phyloP scores from a whole-genome alignment of 352 stramenopile species.

The Globisporangium sylvaticum region DNA sequence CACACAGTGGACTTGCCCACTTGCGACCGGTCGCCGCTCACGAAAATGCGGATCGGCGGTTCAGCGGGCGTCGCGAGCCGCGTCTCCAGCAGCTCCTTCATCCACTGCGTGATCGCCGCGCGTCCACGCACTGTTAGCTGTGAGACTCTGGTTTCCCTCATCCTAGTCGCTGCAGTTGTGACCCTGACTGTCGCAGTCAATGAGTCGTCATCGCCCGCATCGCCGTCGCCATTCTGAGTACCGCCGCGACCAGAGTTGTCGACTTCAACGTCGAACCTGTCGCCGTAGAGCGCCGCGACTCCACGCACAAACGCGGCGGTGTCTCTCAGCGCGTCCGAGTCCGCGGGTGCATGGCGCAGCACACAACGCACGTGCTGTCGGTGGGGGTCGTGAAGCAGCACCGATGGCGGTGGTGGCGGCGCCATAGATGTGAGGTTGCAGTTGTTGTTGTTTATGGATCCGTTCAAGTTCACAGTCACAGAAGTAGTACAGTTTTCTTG shows the following conservation, averaged over 20 bases:
- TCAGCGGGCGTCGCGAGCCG: constrained; percentile 12
- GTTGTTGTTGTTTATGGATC: no score
- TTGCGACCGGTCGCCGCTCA: constrained; percentile 81
- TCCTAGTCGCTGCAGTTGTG: not conserved
- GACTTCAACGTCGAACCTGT: constrained; percentile 35
- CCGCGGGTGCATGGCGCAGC: not conserved
- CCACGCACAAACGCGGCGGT: constrained; percentile 41
- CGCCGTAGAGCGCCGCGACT: constrained; percentile 51
- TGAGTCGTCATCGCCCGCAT: not conserved
- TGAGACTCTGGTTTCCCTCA: not conserved
- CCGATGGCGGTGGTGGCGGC: not conserved
- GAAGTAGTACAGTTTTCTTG: no score
- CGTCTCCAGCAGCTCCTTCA: constrained; percentile 31
- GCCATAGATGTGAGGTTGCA: not conserved
- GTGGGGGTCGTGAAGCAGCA: not conserved
- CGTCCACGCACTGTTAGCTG: constrained; percentile 26
- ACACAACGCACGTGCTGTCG: constrained; percentile 1
- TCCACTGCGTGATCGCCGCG: constrained; percentile 26
- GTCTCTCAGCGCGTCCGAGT: not conserved
- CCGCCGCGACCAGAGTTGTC: not conserved
- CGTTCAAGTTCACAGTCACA: no score
- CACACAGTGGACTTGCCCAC: constrained; percentile 97
- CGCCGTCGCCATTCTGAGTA: not conserved
- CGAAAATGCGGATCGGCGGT: constrained; percentile 51
- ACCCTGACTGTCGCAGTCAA: not conserved